A percentile compares a stretch with the other conserved stretches of the same genome.
phyloP scores from a whole-genome alignment of 2,329 filamentous ascomycete species.

The Neonectria punicea region DNA sequence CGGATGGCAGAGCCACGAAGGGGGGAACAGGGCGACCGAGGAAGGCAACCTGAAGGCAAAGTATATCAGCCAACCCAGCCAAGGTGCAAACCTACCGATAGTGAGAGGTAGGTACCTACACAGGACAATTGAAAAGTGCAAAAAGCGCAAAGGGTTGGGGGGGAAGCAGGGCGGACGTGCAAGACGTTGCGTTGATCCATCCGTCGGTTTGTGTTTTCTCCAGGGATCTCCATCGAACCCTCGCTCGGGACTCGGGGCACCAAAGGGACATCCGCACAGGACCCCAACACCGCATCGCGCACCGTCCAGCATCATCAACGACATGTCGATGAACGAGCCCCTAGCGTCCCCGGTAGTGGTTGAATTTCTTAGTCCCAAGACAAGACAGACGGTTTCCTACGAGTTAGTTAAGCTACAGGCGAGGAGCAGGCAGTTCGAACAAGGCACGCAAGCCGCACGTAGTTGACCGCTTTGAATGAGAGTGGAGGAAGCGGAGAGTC shows the following conservation, averaged over 20 bases:
- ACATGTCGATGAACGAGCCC: slow-evolving; percentile 3
- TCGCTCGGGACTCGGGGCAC: slow-evolving; percentile 8
- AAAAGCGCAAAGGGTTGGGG: neutral
- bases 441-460: neutral
- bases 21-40: neutral
- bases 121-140: neutral
- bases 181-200: slow-evolving; percentile 21
- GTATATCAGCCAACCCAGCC: neutral
- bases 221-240: slow-evolving; percentile 15
- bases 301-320: slow-evolving; percentile 12
- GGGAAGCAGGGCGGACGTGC: slow-evolving; percentile 13
- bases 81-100: neutral
- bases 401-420: neutral
- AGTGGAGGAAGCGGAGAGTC: slow-evolving; percentile 14
- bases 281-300: slow-evolving; percentile 10
- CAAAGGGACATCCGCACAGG: slow-evolving; percentile 13
- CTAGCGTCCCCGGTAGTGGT: neutral
- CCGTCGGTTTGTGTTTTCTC: slow-evolving; percentile 5
- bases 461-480: neutral
- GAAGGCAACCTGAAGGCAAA: slow-evolving; percentile 3
- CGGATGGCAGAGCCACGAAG: neutral
- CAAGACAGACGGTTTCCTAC: neutral
- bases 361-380: neutral
- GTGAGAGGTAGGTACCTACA: neutral
- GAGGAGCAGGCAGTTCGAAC: neutral